Conservation (phyloP, 805 yeast genomes). For the Nakazawaea ernobii region DNA sequence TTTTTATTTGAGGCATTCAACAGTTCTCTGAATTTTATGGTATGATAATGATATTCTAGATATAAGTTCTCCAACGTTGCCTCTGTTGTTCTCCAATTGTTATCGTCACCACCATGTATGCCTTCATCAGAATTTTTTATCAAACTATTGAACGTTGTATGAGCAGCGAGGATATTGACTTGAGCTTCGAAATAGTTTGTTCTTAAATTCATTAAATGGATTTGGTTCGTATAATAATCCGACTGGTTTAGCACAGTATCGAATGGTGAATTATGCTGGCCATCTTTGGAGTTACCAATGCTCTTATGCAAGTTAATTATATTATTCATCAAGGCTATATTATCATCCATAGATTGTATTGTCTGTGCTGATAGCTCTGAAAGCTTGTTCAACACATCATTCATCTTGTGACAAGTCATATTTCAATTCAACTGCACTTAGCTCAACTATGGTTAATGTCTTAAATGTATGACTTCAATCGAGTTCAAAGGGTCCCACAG, state of each 20-base stretch:
- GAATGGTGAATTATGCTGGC: background rate
- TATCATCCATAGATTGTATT: slow-evolving; percentile 10
- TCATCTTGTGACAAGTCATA: background rate
- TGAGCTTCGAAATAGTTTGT: slow-evolving; percentile 30
- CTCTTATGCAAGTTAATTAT: slow-evolving; percentile 7
- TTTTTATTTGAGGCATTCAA: background rate
- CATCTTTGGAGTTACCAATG: background rate
- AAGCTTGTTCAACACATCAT: slow-evolving; percentile 1
- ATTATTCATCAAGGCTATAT: slow-evolving; percentile 9
- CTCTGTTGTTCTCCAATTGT: slow-evolving; percentile 39
- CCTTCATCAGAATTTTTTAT: slow-evolving; percentile 13
- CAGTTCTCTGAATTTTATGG: slow-evolving; percentile 11
- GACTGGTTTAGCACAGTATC: background rate
- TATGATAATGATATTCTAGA: slow-evolving; percentile 32
- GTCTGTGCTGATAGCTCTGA: slow-evolving; percentile 1
- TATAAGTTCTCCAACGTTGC: slow-evolving; percentile 39
- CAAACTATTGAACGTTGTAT: slow-evolving; percentile 9
- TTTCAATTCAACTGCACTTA: background rate
- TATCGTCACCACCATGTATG: slow-evolving; percentile 23
- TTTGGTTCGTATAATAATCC: slow-evolving; percentile 2
- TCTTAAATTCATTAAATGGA: slow-evolving; percentile 22
- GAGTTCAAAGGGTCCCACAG: no score
- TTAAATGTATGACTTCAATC: no score
- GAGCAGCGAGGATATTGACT: slow-evolving; percentile 21
- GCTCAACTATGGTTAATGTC: no score